These are phyloP conservation scores for Suhomyces bokatorum DNA, from an alignment of 1,139 yeast species.

Conservation along the genomic window DNA sequence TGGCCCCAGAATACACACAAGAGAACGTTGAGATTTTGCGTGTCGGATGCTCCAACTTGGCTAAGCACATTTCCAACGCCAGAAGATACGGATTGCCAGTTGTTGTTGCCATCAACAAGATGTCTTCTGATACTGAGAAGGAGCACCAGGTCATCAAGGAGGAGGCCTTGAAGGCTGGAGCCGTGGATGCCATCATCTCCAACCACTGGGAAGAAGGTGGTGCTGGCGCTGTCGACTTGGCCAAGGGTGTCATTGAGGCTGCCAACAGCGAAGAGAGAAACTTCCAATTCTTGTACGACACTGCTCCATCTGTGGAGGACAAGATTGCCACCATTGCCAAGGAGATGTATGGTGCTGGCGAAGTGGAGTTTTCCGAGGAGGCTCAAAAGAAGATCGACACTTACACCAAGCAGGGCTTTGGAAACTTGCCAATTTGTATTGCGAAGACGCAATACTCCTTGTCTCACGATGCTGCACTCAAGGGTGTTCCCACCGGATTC, in stretches of 20 bases:
- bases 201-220: conserved; percentile 99
- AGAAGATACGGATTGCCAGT: conserved; percentile 87
- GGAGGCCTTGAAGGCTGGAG: conserved; percentile 91
- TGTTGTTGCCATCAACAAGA: conserved; percentile 91
- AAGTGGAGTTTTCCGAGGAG: conserved; percentile 63
- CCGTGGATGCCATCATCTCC: conserved; percentile 87
- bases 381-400: conserved; percentile 68
- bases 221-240: conserved; percentile 84
- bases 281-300: conserved; percentile 73
- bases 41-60: conserved; percentile 86
- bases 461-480: conserved; percentile 77
- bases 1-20: conserved; percentile 80
- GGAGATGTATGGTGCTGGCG: conserved; percentile 84
- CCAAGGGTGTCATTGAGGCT: conserved; percentile 80
- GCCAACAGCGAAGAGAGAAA: conserved; percentile 53
- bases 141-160: conserved; percentile 85
- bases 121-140: conserved; percentile 78
- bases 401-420: conserved; percentile 70
- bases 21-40: conserved; percentile 85
- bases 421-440: conserved; percentile 73
- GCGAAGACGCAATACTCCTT: conserved; percentile 84
- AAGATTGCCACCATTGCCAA: conserved; percentile 82
- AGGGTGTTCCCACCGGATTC: conserved; percentile 80
- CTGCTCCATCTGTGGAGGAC: conserved; percentile 67
- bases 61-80: conserved; percentile 89